Evolutionary conservation across 805 yeast species (phyloP).

Genomic region (Huiozyma naganishii): DNA sequence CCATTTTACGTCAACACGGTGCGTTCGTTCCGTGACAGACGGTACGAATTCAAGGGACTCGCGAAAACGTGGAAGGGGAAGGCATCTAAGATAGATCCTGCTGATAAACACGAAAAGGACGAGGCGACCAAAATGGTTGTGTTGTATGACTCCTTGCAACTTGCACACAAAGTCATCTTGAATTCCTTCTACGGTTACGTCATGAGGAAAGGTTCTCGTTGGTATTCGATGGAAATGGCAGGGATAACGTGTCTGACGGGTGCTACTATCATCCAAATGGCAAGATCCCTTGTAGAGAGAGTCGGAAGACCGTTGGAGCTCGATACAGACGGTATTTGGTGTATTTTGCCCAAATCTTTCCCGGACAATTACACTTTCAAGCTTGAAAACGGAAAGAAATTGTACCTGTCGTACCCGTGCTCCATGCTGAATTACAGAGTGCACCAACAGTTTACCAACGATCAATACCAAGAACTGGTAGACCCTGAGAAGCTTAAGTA

Average conservation of each 20-base stretch:
- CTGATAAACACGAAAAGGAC: conserved; percentile 55
- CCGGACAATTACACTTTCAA: conserved; percentile 78
- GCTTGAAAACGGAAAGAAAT: conserved; percentile 64
- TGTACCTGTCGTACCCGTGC: conserved; percentile 83
- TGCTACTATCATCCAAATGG: conserved; percentile 96
- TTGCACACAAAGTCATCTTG: conserved; percentile 93
- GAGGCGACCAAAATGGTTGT: conserved; percentile 93
- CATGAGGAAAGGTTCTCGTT: conserved; percentile 96
- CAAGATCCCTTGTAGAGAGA: conserved; percentile 80
- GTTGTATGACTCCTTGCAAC: conserved; percentile 85
- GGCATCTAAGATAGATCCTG: conserved; percentile 39
- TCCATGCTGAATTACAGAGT: conserved; percentile 92
- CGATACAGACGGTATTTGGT: conserved; percentile 99
- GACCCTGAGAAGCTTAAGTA: conserved; percentile 63
- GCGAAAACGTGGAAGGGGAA: conserved; percentile 93
- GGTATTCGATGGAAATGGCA: conserved; percentile 99
- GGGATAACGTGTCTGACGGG: conserved; percentile 98
- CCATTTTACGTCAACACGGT: conserved; percentile 96
- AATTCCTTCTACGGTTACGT: conserved; percentile 97
- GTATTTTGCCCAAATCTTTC: conserved; percentile 85
- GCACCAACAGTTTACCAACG: conserved; percentile 82
- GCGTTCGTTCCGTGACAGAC: conserved; percentile 84
- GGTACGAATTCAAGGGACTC: conserved; percentile 88
- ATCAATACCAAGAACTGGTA: conserved; percentile 80
- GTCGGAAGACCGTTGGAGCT: conserved; percentile 91